phyloP scores from a whole-genome alignment of 768 basidiomycete genomes.

The Lanmaoa rubissima region DNA sequence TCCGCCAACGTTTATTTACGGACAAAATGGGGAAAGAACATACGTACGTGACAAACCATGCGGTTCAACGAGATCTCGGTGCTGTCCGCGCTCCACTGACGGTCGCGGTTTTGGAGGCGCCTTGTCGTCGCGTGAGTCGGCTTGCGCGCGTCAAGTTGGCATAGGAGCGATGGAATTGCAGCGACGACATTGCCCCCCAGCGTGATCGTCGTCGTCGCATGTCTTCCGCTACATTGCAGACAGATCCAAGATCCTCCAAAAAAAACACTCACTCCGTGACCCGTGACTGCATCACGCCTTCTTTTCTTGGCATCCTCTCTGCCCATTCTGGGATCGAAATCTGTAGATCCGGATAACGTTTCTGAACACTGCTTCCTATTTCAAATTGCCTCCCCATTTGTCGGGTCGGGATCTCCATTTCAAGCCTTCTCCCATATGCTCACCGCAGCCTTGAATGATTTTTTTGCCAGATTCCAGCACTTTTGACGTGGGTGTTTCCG shows the following conservation, averaged over 20 bases:
- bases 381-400: slow-evolving; percentile 20
- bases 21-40: slow-evolving; percentile 17
- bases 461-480: not conserved
- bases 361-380: slow-evolving; percentile 29
- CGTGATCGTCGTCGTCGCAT: not conserved
- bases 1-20: slow-evolving; percentile 32
- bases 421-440: not conserved
- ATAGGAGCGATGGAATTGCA: slow-evolving; percentile 3
- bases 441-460: not conserved
- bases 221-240: not conserved
- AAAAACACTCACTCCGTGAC: slow-evolving; percentile 20
- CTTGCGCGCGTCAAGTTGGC: not conserved
- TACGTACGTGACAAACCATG: slow-evolving; percentile 27
- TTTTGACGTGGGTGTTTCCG: not conserved
- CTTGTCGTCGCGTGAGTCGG: not conserved
- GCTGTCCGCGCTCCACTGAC: not conserved
- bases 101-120: not conserved
- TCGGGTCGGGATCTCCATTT: slow-evolving; percentile 14
- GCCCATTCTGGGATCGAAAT: slow-evolving; percentile 17
- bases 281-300: slow-evolving; percentile 11
- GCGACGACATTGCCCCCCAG: slow-evolving; percentile 1
- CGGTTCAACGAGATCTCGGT: slow-evolving; percentile 9
- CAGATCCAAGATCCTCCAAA: not conserved
- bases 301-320: slow-evolving; percentile 14
- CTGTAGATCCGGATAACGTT: slow-evolving; percentile 36